Percentiles rank a stretch among this genome's conserved stretches.
Evolutionary conservation across 2,329 filamentous ascomycete species (phyloP).

Genomic region (Alternaria viburni): DNA sequence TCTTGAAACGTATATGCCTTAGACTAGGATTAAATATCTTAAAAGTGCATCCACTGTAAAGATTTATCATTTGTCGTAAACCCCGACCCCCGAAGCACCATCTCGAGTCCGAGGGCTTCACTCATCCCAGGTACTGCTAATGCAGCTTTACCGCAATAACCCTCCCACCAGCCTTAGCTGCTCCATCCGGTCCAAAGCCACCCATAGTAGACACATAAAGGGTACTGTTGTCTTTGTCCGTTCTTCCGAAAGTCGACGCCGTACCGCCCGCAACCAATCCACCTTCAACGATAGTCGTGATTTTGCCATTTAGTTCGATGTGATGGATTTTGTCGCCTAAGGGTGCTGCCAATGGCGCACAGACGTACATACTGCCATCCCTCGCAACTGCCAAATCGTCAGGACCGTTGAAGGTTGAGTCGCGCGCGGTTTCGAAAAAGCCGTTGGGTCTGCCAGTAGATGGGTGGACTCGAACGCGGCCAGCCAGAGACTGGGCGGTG

Average conservation of each 20-base stretch:
- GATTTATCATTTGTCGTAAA: not conserved
- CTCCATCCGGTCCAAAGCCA: conserved; percentile 26
- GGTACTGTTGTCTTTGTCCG: conserved; percentile 14
- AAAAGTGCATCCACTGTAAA: not conserved
- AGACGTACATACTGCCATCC: conserved; percentile 22
- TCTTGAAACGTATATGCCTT: not conserved
- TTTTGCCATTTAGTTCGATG: conserved; percentile 14
- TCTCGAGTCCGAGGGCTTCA: not conserved
- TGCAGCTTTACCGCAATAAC: conserved; percentile 23
- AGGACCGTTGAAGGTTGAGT: not conserved
- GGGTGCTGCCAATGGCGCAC: conserved; percentile 8
- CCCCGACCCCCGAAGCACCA: not conserved
- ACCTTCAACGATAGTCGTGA: conserved; percentile 11
- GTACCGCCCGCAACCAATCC: conserved; percentile 22
- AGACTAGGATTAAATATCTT: not conserved
- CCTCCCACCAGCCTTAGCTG: conserved; percentile 28
- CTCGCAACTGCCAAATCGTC: conserved; percentile 30
- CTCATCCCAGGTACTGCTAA: not conserved
- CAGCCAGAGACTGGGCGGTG: conserved; percentile 8
- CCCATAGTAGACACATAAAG: conserved; percentile 35
- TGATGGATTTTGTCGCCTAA: conserved; percentile 15
- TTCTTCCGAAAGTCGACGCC: conserved; percentile 21
- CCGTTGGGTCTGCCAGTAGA: conserved; percentile 2
- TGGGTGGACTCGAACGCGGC: conserved; percentile 21
- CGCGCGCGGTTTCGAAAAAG: conserved; percentile 10